Conservation (phyloP, 2,329 filamentous ascomycete genomes). For the Hypoxylon sp. region DNA sequence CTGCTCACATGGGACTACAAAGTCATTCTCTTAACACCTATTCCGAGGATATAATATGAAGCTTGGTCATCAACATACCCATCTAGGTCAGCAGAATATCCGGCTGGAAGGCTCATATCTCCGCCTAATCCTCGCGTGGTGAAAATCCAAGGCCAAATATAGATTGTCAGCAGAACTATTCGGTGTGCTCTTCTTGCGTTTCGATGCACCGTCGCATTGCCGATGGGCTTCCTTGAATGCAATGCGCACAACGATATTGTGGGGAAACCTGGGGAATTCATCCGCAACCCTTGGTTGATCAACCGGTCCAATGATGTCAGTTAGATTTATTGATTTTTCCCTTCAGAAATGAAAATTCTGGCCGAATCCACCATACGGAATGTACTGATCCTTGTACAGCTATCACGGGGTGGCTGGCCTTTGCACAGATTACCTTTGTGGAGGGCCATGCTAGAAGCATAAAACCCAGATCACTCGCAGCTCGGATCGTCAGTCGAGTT, state of each 20-base stretch:
- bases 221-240: constrained; percentile 31
- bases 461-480: constrained; percentile 39
- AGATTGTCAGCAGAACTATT: constrained; percentile 11
- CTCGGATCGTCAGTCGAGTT: constrained; percentile 38
- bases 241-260: constrained; percentile 40
- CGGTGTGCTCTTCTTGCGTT: constrained; percentile 4
- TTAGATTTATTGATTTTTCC: constrained; percentile 43
- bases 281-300: constrained; percentile 32
- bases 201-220: constrained; percentile 27
- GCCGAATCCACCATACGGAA: constrained; percentile 45
- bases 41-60: neutral
- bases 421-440: neutral
- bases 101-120: constrained; percentile 13
- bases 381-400: constrained; percentile 38
- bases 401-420: constrained; percentile 11
- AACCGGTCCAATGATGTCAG: constrained; percentile 46
- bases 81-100: constrained; percentile 6
- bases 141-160: constrained; percentile 25
- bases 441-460: constrained; percentile 35
- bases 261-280: constrained; percentile 50
- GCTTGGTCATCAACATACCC: constrained; percentile 1
- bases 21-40: neutral
- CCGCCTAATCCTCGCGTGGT: neutral
- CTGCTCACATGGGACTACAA: neutral
- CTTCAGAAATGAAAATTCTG: constrained; percentile 43